phyloP scores from a whole-genome alignment of 805 yeast genomes.

The Schizosaccharomyces pombe region ASM294v3 CU329670.1:350501-351000 shows the following conservation, averaged over 20 bases:
- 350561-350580: slow-evolving; percentile 52
- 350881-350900: slow-evolving; percentile 85
- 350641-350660: not conserved
- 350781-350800: slow-evolving; percentile 22
- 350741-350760: slow-evolving; percentile 19
- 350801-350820: slow-evolving; percentile 70
- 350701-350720: slow-evolving; percentile 89
- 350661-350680: slow-evolving; percentile 45
- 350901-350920: slow-evolving; percentile 97
- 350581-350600: slow-evolving; percentile 82
- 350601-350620: not conserved
- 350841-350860: slow-evolving; percentile 81
- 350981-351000: slow-evolving; percentile 71
- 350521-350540: not conserved
- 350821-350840: slow-evolving; percentile 81
- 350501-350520: slow-evolving; percentile 59
- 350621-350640: not conserved
- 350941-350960: slow-evolving; percentile 80
- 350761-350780: slow-evolving; percentile 22
- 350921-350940: slow-evolving; percentile 99
- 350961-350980: slow-evolving; percentile 96
- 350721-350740: slow-evolving; percentile 20
- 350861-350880: slow-evolving; percentile 51
- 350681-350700: slow-evolving; percentile 94
- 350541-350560: slow-evolving; percentile 1